Evolutionary conservation across 2,329 filamentous ascomycete genomes (phyloP).

Genomic region (Emydomyces testavorans): DNA sequence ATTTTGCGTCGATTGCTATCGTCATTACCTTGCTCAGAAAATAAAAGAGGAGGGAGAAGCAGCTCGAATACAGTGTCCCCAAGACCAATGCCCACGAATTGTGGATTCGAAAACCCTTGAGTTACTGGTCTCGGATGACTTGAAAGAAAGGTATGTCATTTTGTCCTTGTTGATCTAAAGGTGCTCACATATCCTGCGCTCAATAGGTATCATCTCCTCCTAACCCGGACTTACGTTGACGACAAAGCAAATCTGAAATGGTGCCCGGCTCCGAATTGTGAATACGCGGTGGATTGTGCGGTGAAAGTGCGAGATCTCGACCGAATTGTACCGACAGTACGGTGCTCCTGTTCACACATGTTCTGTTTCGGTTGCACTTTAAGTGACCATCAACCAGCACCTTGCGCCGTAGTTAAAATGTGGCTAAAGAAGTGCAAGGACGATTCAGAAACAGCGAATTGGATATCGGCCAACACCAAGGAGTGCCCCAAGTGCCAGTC

Average conservation of each 20-base stretch:
- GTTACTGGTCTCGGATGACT: conserved; percentile 52
- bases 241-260: conserved; percentile 92
- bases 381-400: conserved; percentile 83
- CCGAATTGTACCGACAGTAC: conserved; percentile 77
- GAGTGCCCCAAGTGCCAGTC: conserved; percentile 93
- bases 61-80: conserved; percentile 84
- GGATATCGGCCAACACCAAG: conserved; percentile 98
- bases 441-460: conserved; percentile 95
- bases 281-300: conserved; percentile 78
- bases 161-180: neutral
- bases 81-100: conserved; percentile 74
- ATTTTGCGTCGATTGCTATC: conserved; percentile 86
- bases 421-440: conserved; percentile 99
- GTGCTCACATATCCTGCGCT: neutral
- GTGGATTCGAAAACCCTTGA: conserved; percentile 83
- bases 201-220: conserved; percentile 66
- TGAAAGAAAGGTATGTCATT: conserved; percentile 44
- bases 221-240: conserved; percentile 91
- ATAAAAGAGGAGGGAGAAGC: conserved; percentile 93
- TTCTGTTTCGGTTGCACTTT: conserved; percentile 95
- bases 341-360: conserved; percentile 68
- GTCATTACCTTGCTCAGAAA: conserved; percentile 82
- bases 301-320: conserved; percentile 80
- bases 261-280: conserved; percentile 96
- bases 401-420: conserved; percentile 79